Evolutionary conservation across 208 protist genomes (phyloP), one percentile per base, ranked within the genome.

Genomic region (Trypanosoma melophagium): DNA sequence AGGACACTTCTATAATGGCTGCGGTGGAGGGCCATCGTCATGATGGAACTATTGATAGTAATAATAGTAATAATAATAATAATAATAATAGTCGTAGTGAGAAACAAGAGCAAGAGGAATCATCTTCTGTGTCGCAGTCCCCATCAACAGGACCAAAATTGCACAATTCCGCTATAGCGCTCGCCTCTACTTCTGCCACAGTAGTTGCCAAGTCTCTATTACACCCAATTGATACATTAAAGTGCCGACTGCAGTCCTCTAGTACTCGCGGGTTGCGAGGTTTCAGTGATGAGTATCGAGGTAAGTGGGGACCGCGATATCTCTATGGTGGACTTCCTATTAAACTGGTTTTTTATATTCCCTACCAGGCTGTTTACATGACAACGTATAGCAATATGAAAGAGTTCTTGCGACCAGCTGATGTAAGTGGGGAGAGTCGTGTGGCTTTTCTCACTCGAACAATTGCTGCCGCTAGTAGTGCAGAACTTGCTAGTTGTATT

Each of bases 161-260:
- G 25, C 35, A 49, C 28, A 28, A 14, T 7, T 55, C 61, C 14
- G 42, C 17, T 13, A 58, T 76, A 3, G 79, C 83, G 7, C 45
- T 86, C 21, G 84, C 89, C 7, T 77, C 84, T 1, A 76, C 83
- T 3, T 24, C 58, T 1, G 82, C 89, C 1, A 80, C 84, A 7
- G 25, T 89, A 17, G 1, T 86, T 16, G 83, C 89, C 28, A 95
- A 95, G 69, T 82, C 83, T 1, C 4, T 92, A 14, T 73, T 93
- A 19, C 87, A 95, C 71, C 89, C 89, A 7, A 69, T 95, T 25
- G 89, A 95, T 62, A 95, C 89, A 0, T 28, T 92, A 22, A 95
- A 95, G 69, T 95, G 84, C 54, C 84, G 89, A 3, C 41, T 92
- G 50, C 89, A 95, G 68, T 68, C 56, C 49, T 73, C 67, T 14